Evolutionary conservation across 192 early-diverging fungal species (phyloP).

Genomic region (Coemansia sp.): DNA sequence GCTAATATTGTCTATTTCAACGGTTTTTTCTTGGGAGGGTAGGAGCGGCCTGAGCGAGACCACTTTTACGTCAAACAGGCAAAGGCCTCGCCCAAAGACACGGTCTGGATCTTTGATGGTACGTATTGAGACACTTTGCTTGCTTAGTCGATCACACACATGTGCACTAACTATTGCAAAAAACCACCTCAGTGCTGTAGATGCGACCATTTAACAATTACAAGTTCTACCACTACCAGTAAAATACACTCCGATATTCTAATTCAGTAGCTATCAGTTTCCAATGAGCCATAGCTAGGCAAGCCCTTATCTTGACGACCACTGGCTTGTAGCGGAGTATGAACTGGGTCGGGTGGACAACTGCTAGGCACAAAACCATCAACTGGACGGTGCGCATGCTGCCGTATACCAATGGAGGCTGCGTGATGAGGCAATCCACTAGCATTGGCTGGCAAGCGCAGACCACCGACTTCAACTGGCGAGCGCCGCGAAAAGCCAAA

Average conservation of each 20-base stretch:
- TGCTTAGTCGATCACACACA: background rate
- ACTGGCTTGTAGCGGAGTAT: background rate
- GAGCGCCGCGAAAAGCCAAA: conserved; percentile 7
- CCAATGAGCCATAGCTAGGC: conserved; percentile 18
- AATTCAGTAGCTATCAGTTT: background rate
- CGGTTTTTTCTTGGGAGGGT: background rate
- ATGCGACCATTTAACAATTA: background rate
- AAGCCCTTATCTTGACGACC: conserved; percentile 3
- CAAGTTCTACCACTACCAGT: background rate
- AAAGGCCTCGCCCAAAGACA: conserved; percentile 42
- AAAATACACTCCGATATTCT: background rate
- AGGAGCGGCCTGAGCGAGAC: conserved; percentile 37
- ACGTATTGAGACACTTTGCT: conserved; percentile 6
- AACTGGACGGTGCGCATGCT: background rate
- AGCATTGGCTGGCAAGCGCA: background rate
- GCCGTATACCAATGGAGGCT: background rate
- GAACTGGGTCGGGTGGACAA: conserved; percentile 3
- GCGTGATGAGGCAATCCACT: background rate
- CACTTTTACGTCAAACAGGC: conserved; percentile 38
- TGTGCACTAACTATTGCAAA: background rate
- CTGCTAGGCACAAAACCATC: conserved; percentile 1
- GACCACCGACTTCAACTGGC: background rate
- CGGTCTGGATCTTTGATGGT: conserved; percentile 52
- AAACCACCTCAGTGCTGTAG: background rate
- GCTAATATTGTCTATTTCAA: background rate